phyloP scores from a whole-genome alignment of 257 asterid species.

The Penstemon newberryi region DNA sequence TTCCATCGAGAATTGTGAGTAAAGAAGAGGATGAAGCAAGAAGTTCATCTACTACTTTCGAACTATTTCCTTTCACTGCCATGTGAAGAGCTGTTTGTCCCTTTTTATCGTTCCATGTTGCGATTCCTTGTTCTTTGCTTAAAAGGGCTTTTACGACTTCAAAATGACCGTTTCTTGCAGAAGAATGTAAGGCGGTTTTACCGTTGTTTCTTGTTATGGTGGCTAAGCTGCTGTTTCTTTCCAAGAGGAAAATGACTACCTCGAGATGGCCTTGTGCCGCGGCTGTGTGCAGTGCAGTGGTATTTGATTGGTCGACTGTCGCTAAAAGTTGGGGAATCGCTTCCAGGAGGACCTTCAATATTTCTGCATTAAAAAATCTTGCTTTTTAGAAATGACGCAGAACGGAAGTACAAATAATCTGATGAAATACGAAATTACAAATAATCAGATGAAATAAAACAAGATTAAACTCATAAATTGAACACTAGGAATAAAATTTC shows the following conservation, averaged over 20 bases:
- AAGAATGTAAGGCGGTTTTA: constrained; percentile 70
- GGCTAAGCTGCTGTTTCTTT: constrained; percentile 56
- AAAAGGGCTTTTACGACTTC: constrained; percentile 66
- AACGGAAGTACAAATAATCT: too few species aligned
- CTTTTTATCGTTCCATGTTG: constrained; percentile 64
- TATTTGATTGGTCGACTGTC: constrained; percentile 69
- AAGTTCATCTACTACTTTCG: constrained; percentile 55
- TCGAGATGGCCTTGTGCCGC: constrained; percentile 73
- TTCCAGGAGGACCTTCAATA: constrained; percentile 59
- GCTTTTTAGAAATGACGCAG: background rate
- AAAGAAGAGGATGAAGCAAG: constrained; percentile 40
- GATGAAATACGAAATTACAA: too few species aligned
- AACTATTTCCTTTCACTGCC: constrained; percentile 68
- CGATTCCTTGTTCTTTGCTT: constrained; percentile 57
- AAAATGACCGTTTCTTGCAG: constrained; percentile 68
- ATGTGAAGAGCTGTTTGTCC: constrained; percentile 89
- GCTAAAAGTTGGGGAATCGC: constrained; percentile 61
- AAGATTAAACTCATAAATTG: too few species aligned
- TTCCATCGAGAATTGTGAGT: constrained; percentile 48
- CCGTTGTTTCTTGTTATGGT: constrained; percentile 68
- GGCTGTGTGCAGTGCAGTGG: constrained; percentile 67
- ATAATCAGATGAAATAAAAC: too few species aligned
- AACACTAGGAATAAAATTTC: too few species aligned
- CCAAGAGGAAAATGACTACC: constrained; percentile 62
- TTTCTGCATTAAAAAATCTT: constrained; percentile 39